Conservation (phyloP, 108 stramenopile species). For the Stephanodiscus minutulus region DNA sequence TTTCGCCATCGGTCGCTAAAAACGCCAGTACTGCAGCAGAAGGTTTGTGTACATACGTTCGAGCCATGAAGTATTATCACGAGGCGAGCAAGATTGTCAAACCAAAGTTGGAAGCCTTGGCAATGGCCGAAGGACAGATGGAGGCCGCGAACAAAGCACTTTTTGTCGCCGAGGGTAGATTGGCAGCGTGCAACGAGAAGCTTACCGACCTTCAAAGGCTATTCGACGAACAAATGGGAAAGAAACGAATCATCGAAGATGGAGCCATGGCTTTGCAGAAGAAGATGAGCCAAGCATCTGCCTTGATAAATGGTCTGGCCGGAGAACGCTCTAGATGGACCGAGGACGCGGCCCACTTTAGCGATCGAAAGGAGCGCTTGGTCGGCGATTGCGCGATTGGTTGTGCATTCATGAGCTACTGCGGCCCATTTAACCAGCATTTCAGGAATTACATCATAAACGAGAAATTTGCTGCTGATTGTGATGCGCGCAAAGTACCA, state of each 20-base stretch:
- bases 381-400: slow-evolving; percentile 91
- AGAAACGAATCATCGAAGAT: slow-evolving; percentile 79
- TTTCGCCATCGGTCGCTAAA: slow-evolving; percentile 78
- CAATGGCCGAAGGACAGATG: slow-evolving; percentile 81
- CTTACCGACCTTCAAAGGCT: slow-evolving; percentile 73
- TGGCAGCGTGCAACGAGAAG: slow-evolving; percentile 72
- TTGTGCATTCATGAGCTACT: slow-evolving; percentile 90
- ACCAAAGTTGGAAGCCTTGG: slow-evolving; percentile 90
- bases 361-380: slow-evolving; percentile 78
- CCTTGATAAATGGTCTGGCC: slow-evolving; percentile 82
- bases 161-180: slow-evolving; percentile 67
- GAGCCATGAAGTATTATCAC: slow-evolving; percentile 91
- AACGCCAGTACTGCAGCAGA: slow-evolving; percentile 87
- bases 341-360: slow-evolving; percentile 87
- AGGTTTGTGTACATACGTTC: slow-evolving; percentile 88
- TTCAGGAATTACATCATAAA: slow-evolving; percentile 82
- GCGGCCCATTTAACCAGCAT: slow-evolving; percentile 92
- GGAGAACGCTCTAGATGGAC: slow-evolving; percentile 89
- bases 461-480: slow-evolving; percentile 82
- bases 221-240: slow-evolving; percentile 85
- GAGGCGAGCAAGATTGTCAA: slow-evolving; percentile 93
- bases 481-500: slow-evolving; percentile 75
- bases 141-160: slow-evolving; percentile 86
- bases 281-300: slow-evolving; percentile 89
- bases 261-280: slow-evolving; percentile 74